Percentiles rank a stretch among this genome's conserved stretches.
phyloP scores from a whole-genome alignment of 1,139 yeast species.

The Blastobotrys elegans region DNA sequence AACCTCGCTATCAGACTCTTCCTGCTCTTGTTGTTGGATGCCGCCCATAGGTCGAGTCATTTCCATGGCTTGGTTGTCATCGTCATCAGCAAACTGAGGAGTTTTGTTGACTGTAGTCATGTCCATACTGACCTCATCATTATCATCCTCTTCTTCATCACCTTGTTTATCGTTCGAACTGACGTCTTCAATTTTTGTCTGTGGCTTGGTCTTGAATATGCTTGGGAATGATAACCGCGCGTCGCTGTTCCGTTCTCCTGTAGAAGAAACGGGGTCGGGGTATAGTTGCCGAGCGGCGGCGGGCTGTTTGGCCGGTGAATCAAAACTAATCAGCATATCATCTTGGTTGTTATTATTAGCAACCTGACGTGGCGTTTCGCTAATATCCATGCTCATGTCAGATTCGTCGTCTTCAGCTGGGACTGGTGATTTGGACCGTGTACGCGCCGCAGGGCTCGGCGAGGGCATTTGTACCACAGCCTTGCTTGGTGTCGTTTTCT shows the following conservation, averaged over 20 bases:
- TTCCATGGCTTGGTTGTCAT: constrained; percentile 15
- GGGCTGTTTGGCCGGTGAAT: constrained; percentile 17
- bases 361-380: background rate
- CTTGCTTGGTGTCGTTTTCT: background rate
- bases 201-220: constrained; percentile 9
- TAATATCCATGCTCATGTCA: constrained; percentile 10
- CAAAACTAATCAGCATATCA: constrained; percentile 20
- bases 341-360: constrained; percentile 3
- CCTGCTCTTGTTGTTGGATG: background rate
- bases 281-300: constrained; percentile 6
- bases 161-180: background rate
- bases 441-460: constrained; percentile 11
- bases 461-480: constrained; percentile 1
- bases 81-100: constrained; percentile 6
- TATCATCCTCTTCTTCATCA: constrained; percentile 7
- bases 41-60: constrained; percentile 11
- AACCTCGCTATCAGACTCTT: constrained; percentile 8
- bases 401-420: constrained; percentile 1
- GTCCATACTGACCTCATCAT: constrained; percentile 20
- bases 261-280: background rate
- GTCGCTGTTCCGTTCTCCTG: background rate
- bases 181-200: background rate
- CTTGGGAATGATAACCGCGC: constrained; percentile 13
- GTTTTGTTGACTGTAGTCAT: constrained; percentile 12
- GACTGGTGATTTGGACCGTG: constrained; percentile 10